These are phyloP conservation scores for Chlorophyllum brunneum DNA, from an alignment of 768 basidiomycete genomes.

Conservation along the genomic window DNA sequence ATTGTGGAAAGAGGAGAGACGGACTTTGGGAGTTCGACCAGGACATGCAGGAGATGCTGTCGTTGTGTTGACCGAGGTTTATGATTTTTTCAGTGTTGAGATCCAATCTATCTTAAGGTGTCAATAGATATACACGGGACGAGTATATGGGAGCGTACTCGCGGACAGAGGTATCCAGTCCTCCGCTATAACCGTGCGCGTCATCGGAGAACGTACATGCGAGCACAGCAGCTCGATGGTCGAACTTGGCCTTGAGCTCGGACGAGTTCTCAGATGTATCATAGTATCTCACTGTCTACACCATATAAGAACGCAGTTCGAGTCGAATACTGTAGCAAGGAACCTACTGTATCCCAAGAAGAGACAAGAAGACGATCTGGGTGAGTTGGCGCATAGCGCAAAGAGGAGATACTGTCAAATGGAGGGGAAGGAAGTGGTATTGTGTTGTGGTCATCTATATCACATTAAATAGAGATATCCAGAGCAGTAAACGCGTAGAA, in stretches of 20 bases:
- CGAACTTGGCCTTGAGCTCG: conserved; percentile 76
- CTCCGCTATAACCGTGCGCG: conserved; percentile 77
- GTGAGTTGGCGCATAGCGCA: conserved; percentile 78
- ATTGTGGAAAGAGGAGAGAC: conserved; percentile 25
- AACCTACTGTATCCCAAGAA: conserved; percentile 79
- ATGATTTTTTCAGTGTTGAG: conserved; percentile 67
- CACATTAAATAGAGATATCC: background rate
- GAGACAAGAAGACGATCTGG: conserved; percentile 79
- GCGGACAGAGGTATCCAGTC: conserved; percentile 78
- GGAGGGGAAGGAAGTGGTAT: conserved; percentile 51
- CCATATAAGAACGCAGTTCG: conserved; percentile 5
- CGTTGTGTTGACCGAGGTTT: conserved; percentile 77
- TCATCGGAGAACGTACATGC: conserved; percentile 71
- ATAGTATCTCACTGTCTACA: conserved; percentile 36
- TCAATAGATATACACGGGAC: background rate
- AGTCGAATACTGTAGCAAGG: background rate
- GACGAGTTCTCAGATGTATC: conserved; percentile 58
- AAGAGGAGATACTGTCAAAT: conserved; percentile 78
- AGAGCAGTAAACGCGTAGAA: too few relatives aligned
- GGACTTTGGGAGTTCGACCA: conserved; percentile 63
- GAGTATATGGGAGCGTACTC: conserved; percentile 50
- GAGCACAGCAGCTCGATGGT: conserved; percentile 88
- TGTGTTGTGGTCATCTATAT: conserved; percentile 4
- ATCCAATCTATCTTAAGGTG: conserved; percentile 57
- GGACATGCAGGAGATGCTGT: conserved; percentile 74